Conservation (phyloP, 2,329 filamentous ascomycete genomes). For the Fusarium caatingaense region DNA sequence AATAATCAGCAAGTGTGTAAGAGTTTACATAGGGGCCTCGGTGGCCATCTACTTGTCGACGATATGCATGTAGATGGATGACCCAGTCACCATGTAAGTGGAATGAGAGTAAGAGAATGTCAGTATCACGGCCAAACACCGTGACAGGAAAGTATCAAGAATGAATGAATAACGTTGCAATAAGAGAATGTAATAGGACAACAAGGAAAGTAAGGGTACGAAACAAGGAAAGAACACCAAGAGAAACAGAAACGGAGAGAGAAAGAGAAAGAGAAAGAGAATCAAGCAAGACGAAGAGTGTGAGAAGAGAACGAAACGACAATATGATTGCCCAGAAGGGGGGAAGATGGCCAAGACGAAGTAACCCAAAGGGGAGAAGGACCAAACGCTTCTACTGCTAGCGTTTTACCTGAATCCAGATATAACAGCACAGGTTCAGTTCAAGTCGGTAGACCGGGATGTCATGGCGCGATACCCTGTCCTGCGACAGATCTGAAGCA, state of each 20-base stretch:
- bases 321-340: constrained; percentile 22
- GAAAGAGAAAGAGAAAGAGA: constrained; percentile 29
- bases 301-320: constrained; percentile 39
- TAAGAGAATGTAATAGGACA: constrained; percentile 18
- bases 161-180: constrained; percentile 24
- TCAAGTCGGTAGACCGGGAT: constrained; percentile 36
- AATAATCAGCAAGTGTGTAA: constrained; percentile 26
- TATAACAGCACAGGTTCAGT: constrained; percentile 32
- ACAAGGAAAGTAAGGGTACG: constrained; percentile 5
- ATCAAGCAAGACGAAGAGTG: constrained; percentile 30
- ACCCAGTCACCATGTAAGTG: constrained; percentile 40
- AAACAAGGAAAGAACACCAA: constrained; percentile 36
- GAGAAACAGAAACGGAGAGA: constrained; percentile 35
- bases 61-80: constrained; percentile 45
- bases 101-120: constrained; percentile 21
- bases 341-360: neutral
- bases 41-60: constrained; percentile 41
- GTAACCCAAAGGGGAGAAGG: constrained; percentile 26
- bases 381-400: constrained; percentile 35
- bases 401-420: constrained; percentile 42
- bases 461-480: constrained; percentile 49
- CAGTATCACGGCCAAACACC: constrained; percentile 16
- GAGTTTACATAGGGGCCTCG: constrained; percentile 39
- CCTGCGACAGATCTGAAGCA: constrained; percentile 63
- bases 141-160: constrained; percentile 27